Base-by-base conservation (phyloP, 1,284 basidiomycete genomes). In the Tilletia walkeri region DNA sequence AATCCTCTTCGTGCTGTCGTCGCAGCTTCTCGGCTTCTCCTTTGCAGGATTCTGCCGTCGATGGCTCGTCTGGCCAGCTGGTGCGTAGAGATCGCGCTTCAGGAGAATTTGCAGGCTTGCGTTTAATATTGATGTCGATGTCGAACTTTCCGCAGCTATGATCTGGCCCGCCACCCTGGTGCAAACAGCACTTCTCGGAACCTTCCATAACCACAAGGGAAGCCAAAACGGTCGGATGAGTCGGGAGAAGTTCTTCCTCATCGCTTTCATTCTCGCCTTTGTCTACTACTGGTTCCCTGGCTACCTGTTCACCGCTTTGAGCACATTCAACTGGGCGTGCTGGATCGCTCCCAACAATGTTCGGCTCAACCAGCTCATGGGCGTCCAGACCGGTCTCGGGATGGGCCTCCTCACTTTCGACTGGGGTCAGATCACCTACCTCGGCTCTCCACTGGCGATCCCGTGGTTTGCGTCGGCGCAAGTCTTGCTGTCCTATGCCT, bases 311-410 rank as follows among this genome's bases (percentile, higher is more conserved):
- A 70, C 70, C 14, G 87, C 86, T 12, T 84, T 88, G 6, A 86
- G 86, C 12, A 86, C 84, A 72, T 89, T 89, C 80, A 87, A 86
- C 75, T 89, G 88, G 88, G 86, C 88, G 20, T 86, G 85, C 72
- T 89, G 88, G 88, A 88, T 89, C 74, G 36, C 49, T 12, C 69
- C 69, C 30, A 56, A 74, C 45, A 73, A 69, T 56, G 59, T 67
- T 61, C 47, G 65, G 67, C 12, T 71, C 70, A 61, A 69, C 70
- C 34, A 61, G 71, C 34, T 74, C 72, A 20, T 69, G 24, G 67
- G 67, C 77, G 78, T 36, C 47, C 67, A n/a, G 67, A 73, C 75
- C 75, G 85, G 85, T 47, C 72, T 85, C 24, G 77, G 84, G 77
- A 75, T 82, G 67, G 84, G 84, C 75, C 82, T 85, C 5, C 75